phyloP scores from a whole-genome alignment of 176 grass and related monocot genomes.

The Cenchrus americanus region DNA sequence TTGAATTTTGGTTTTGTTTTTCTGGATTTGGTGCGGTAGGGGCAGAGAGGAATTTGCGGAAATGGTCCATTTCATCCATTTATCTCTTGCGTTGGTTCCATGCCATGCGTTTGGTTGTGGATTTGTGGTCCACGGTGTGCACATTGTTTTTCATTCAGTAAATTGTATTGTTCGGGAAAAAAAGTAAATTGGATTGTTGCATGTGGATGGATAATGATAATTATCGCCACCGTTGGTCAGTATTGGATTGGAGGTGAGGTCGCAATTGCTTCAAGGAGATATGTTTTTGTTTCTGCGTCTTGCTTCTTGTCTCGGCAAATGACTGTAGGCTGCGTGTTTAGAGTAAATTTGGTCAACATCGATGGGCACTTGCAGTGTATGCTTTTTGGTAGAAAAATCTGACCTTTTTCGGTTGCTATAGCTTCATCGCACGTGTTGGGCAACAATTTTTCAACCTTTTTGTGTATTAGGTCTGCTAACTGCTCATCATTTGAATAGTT shows the following conservation, averaged over 20 bases:
- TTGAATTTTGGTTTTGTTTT: not conserved
- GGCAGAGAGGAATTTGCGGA: not conserved
- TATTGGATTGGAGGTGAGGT: not conserved
- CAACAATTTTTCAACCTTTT: not conserved
- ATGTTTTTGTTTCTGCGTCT: too few species aligned
- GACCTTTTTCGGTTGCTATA: not conserved
- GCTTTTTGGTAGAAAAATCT: not conserved
- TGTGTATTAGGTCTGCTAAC: not conserved
- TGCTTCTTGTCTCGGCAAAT: not conserved
- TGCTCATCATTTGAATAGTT: not conserved
- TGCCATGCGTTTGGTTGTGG: not conserved
- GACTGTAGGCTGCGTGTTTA: not conserved
- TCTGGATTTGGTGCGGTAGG: not conserved
- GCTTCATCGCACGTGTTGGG: not conserved
- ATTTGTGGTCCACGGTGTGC: not conserved
- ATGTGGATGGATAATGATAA: not conserved
- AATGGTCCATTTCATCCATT: not conserved
- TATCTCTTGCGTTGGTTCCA: not conserved
- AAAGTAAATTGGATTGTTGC: not conserved
- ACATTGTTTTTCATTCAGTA: not conserved
- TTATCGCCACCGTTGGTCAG: not conserved
- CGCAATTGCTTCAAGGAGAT: not conserved
- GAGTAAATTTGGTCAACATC: not conserved
- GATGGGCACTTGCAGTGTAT: not conserved
- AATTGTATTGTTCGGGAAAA: too few species aligned